Evolutionary conservation across 345 rosid species (phyloP).

Genomic region (Gossypium australe): DNA sequence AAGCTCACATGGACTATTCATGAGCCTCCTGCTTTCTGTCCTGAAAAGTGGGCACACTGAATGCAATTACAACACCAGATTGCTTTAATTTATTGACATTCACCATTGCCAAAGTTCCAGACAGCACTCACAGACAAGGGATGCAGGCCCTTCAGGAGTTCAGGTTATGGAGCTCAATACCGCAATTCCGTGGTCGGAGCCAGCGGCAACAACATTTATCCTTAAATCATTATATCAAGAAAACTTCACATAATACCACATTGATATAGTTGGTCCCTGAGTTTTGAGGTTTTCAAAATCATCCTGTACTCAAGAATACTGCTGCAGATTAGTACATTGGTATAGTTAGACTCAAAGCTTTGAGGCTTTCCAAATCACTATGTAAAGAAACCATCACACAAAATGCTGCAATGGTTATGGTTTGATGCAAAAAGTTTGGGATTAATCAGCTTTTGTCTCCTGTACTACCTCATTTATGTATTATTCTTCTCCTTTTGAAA

Average conservation of each 20-base stretch:
- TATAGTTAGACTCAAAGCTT: slow-evolving; percentile 10
- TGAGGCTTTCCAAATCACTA: slow-evolving; percentile 13
- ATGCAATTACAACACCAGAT: slow-evolving; percentile 24
- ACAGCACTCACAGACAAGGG: slow-evolving; percentile 20
- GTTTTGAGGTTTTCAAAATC: slow-evolving; percentile 23
- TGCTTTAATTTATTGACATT: slow-evolving; percentile 28
- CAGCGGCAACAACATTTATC: slow-evolving; percentile 35
- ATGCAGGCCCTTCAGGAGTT: slow-evolving; percentile 21
- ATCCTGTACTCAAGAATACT: slow-evolving; percentile 15
- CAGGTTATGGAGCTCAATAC: slow-evolving; percentile 45
- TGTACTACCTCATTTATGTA: slow-evolving; percentile 15
- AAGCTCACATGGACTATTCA: slow-evolving; percentile 44
- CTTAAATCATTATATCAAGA: slow-evolving; percentile 26
- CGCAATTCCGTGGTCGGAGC: slow-evolving; percentile 53
- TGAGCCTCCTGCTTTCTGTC: slow-evolving; percentile 37
- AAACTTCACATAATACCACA: slow-evolving; percentile 25
- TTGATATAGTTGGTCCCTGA: slow-evolving; percentile 26
- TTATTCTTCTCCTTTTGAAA: slow-evolving; percentile 11
- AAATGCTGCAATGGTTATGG: slow-evolving; percentile 23
- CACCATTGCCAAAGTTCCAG: slow-evolving; percentile 32
- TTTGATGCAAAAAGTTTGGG: slow-evolving; percentile 26
- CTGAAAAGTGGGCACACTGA: slow-evolving; percentile 39
- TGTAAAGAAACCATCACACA: slow-evolving; percentile 14
- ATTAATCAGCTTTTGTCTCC: slow-evolving; percentile 36
- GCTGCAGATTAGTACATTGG: slow-evolving; percentile 7